These are phyloP conservation scores for Zygosaccharomyces pseudobailii DNA, from an alignment of 1,139 yeast species.

Conservation along the genomic window DNA sequence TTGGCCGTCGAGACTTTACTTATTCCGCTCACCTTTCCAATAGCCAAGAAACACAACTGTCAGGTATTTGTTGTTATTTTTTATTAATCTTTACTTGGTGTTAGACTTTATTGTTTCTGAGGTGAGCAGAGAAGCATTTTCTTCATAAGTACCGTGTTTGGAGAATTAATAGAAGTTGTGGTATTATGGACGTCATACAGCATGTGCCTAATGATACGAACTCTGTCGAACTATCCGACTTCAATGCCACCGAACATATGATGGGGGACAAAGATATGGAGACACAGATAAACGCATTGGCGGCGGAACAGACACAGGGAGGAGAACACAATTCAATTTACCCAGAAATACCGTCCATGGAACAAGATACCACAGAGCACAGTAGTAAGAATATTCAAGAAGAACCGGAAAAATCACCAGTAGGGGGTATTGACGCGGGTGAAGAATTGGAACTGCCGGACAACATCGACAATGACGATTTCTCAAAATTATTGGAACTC, in stretches of 20 bases:
- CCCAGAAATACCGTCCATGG: slow-evolving; percentile 6
- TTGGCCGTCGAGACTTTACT: not conserved
- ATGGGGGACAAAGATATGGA: slow-evolving; percentile 2
- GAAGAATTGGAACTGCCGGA: slow-evolving; percentile 8
- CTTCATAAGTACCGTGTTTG: not conserved
- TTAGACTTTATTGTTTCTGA: not conserved
- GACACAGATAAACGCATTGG: slow-evolving; percentile 1
- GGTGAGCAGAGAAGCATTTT: too few relatives aligned
- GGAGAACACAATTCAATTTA: not conserved
- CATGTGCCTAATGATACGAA: slow-evolving; percentile 8
- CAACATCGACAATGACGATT: slow-evolving; percentile 9
- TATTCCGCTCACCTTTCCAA: not conserved
- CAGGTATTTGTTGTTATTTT: not conserved
- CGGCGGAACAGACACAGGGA: slow-evolving; percentile 1
- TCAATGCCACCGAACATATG: not conserved
- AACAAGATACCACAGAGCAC: not conserved
- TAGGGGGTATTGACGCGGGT: not conserved
- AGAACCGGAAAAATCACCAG: not conserved
- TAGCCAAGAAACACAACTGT: not conserved
- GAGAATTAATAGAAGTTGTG: not conserved
- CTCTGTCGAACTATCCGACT: slow-evolving; percentile 3
- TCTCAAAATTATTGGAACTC: slow-evolving; percentile 20
- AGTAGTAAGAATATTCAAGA: not conserved
- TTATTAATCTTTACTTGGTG: not conserved
- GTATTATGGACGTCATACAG: slow-evolving; percentile 10